These are phyloP conservation scores for Yamadazyma songkhlaensis DNA, from an alignment of 1,139 yeast genomes.

Conservation along the genomic window DNA sequence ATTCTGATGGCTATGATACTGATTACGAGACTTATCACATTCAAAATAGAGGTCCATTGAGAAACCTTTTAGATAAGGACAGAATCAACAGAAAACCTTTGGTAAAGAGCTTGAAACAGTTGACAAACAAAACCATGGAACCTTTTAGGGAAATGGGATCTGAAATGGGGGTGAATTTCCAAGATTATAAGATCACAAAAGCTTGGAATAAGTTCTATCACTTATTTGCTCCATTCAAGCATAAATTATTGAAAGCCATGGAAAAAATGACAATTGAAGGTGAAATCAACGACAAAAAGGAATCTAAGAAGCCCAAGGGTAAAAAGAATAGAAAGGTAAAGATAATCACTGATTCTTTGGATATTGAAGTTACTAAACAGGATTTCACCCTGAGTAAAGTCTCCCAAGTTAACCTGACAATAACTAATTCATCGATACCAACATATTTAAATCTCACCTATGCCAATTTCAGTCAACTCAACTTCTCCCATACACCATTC, in stretches of 20 bases:
- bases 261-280: too few relatives aligned
- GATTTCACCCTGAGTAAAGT: too few relatives aligned
- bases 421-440: too few relatives aligned
- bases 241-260: conserved; percentile 1
- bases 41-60: conserved; percentile 1
- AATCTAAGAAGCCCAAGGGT: too few relatives aligned
- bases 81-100: conserved; percentile 8
- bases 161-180: conserved; percentile 3
- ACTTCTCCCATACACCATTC: too few relatives aligned
- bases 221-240: conserved; percentile 7
- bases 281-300: too few relatives aligned
- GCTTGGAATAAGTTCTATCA: conserved; percentile 8
- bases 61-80: conserved; percentile 6
- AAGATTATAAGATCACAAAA: conserved; percentile 4
- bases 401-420: too few relatives aligned
- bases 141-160: conserved; percentile 7
- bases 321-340: too few relatives aligned
- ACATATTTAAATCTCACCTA: too few relatives aligned
- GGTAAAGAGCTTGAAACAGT: conserved; percentile 5
- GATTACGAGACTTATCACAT: conserved; percentile 5
- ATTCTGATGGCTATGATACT: conserved; percentile 6
- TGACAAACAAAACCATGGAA: conserved; percentile 8
- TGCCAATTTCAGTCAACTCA: too few relatives aligned
- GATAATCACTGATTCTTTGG: too few relatives aligned
- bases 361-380: too few relatives aligned